These are phyloP conservation scores for Ogataea allantospora DNA, from an alignment of 805 yeast genomes.

Conservation along the genomic window DNA sequence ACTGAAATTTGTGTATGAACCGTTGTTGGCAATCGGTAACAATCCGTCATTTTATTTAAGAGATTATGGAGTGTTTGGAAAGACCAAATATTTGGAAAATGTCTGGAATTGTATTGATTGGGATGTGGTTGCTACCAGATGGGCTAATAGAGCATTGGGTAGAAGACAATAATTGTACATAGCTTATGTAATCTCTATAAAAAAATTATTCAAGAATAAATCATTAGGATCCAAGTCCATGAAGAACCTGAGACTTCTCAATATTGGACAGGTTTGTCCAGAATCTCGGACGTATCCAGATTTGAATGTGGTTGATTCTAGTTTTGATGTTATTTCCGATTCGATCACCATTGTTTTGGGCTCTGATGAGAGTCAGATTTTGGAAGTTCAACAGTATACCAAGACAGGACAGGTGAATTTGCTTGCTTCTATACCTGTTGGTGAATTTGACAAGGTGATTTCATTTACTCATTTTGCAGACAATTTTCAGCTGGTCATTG, in stretches of 20 bases:
- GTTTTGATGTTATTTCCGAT: conserved; percentile 73
- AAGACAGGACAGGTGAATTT: conserved; percentile 58
- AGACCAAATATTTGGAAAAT: conserved; percentile 65
- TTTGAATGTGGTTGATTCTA: conserved; percentile 49
- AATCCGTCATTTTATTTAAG: conserved; percentile 67
- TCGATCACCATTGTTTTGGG: conserved; percentile 66
- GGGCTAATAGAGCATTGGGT: conserved; percentile 18
- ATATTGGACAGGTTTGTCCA: conserved; percentile 52
- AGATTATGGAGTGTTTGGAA: conserved; percentile 81
- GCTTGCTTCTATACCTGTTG: conserved; percentile 60
- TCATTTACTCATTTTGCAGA: conserved; percentile 72
- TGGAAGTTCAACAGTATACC: conserved; percentile 76
- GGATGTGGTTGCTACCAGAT: conserved; percentile 62
- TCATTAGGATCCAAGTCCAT: conserved; percentile 15
- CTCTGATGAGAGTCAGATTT: conserved; percentile 47
- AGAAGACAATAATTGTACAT: conserved; percentile 10
- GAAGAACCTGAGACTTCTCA: conserved; percentile 39
- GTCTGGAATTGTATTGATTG: conserved; percentile 83
- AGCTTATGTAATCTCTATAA: conserved; percentile 13
- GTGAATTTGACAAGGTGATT: conserved; percentile 42
- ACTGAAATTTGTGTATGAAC: conserved; percentile 42
- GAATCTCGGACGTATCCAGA: conserved; percentile 65
- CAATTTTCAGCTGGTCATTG: conserved; percentile 59
- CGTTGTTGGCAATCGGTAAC: conserved; percentile 69
- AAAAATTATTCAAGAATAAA: conserved; percentile 8